Conservation (phyloP, 495 filamentous ascomycete species). For the Amniculicola lignicola region DNA sequence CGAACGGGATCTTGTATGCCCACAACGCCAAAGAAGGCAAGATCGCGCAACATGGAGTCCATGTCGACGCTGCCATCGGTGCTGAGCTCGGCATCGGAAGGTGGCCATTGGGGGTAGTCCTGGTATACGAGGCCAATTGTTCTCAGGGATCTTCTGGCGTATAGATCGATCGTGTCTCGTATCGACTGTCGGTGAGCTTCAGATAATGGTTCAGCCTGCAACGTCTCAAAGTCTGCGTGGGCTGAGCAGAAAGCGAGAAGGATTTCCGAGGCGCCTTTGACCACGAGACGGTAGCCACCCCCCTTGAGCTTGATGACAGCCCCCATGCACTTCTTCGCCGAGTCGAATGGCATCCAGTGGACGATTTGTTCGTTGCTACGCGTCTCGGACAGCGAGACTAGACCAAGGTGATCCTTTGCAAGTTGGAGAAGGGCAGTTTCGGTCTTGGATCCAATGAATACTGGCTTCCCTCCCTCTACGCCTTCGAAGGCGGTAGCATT, state of each 20-base stretch:
- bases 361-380: slow-evolving; percentile 58
- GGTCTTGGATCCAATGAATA: slow-evolving; percentile 69
- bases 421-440: slow-evolving; percentile 65
- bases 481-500: slow-evolving; percentile 69
- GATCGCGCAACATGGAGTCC: slow-evolving; percentile 69
- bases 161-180: slow-evolving; percentile 64
- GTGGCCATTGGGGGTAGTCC: slow-evolving; percentile 88
- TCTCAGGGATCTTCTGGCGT: slow-evolving; percentile 77
- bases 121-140: slow-evolving; percentile 85
- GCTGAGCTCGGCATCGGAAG: slow-evolving; percentile 58
- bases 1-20: slow-evolving; percentile 68
- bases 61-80: slow-evolving; percentile 74
- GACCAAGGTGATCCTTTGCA: slow-evolving; percentile 59
- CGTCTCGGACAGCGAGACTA: slow-evolving; percentile 58
- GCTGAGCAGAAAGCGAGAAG: slow-evolving; percentile 62
- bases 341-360: slow-evolving; percentile 68
- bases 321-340: slow-evolving; percentile 66
- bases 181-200: slow-evolving; percentile 50
- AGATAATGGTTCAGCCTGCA: slow-evolving; percentile 38
- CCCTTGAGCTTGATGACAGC: slow-evolving; percentile 57
- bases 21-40: slow-evolving; percentile 61
- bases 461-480: slow-evolving; percentile 48
- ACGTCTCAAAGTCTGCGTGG: slow-evolving; percentile 68
- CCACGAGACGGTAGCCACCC: slow-evolving; percentile 58
- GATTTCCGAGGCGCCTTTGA: slow-evolving; percentile 70